Percentiles rank a stretch among this genome's conserved stretches.
Conservation (phyloP, 176 grass and related monocot species). For the Leersia perrieri region DNA sequence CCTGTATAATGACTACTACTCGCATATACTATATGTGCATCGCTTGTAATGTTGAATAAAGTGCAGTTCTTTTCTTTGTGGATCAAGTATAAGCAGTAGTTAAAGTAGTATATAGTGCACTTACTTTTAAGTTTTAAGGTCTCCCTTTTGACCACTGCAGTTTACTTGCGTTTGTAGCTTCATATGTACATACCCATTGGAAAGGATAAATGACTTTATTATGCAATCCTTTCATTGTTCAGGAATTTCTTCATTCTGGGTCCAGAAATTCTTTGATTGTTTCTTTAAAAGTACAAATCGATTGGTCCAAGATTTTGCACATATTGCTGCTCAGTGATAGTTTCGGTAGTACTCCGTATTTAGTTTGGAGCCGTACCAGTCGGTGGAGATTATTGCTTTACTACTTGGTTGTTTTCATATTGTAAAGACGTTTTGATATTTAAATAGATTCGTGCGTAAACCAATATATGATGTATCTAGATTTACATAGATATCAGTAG, state of each 20-base stretch:
- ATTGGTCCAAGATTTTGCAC: too few relatives aligned
- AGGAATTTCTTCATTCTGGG: not conserved
- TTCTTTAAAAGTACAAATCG: too few relatives aligned
- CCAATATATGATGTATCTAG: too few relatives aligned
- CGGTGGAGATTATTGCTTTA: not conserved
- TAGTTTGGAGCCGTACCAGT: not conserved
- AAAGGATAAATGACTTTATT: not conserved
- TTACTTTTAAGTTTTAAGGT: conserved; percentile 30
- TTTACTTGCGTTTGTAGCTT: conserved; percentile 30
- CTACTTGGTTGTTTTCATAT: too few relatives aligned
- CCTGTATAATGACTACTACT: too few relatives aligned
- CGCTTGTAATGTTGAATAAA: not conserved
- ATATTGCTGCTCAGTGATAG: not conserved
- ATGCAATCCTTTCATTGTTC: not conserved
- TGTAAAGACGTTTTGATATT: too few relatives aligned
- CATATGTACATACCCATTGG: not conserved
- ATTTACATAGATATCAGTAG: too few relatives aligned
- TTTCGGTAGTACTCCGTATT: not conserved
- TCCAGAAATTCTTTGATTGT: not conserved
- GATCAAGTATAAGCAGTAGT: not conserved
- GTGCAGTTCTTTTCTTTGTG: not conserved
- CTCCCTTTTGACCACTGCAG: not conserved
- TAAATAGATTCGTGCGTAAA: too few relatives aligned
- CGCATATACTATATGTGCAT: too few relatives aligned
- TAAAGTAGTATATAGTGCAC: not conserved